These are phyloP conservation scores for Kalmanozyma brasiliensis DNA, from an alignment of 1,284 basidiomycete species.

Conservation along the genomic window DNA sequence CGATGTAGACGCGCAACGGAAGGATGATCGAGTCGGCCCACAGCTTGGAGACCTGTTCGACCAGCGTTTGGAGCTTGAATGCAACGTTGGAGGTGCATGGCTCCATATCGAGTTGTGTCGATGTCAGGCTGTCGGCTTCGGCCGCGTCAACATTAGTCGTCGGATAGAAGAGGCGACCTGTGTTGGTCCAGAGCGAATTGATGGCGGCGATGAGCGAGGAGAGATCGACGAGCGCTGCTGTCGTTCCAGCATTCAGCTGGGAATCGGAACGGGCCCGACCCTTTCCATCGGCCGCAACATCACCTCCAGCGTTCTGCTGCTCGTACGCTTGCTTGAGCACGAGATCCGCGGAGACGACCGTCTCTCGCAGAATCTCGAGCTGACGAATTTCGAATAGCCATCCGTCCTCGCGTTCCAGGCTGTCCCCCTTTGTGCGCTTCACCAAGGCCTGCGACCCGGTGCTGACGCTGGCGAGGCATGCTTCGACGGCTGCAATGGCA, in stretches of 20 bases:
- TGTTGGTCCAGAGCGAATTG: slow-evolving; percentile 51
- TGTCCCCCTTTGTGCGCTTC: slow-evolving; percentile 14
- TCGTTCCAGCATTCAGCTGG: not conserved
- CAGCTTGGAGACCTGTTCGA: slow-evolving; percentile 9
- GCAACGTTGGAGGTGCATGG: slow-evolving; percentile 12
- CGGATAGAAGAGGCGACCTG: slow-evolving; percentile 37
- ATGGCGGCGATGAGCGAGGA: slow-evolving; percentile 39
- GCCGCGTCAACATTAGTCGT: slow-evolving; percentile 5
- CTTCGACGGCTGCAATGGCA: slow-evolving; percentile 23
- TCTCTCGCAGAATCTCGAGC: slow-evolving; percentile 37
- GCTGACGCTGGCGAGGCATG: slow-evolving; percentile 18
- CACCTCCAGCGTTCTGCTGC: not conserved
- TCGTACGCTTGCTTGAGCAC: slow-evolving; percentile 30
- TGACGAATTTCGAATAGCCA: slow-evolving; percentile 44
- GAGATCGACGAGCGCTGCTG: slow-evolving; percentile 25
- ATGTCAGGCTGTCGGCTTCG: not conserved
- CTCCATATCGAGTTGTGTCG: slow-evolving; percentile 21
- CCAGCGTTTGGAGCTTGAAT: slow-evolving; percentile 3
- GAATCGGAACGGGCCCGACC: not conserved
- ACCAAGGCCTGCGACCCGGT: slow-evolving; percentile 20
- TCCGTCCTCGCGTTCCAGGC: slow-evolving; percentile 27
- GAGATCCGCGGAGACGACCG: slow-evolving; percentile 37
- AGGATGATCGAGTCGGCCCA: slow-evolving; percentile 35
- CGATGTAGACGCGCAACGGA: slow-evolving; percentile 36
- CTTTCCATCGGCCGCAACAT: no score